Evolutionary conservation across 495 filamentous ascomycete genomes (phyloP), one percentile per base, ranked within the genome.

Genomic region (Aspergillus mulundensis): DNA sequence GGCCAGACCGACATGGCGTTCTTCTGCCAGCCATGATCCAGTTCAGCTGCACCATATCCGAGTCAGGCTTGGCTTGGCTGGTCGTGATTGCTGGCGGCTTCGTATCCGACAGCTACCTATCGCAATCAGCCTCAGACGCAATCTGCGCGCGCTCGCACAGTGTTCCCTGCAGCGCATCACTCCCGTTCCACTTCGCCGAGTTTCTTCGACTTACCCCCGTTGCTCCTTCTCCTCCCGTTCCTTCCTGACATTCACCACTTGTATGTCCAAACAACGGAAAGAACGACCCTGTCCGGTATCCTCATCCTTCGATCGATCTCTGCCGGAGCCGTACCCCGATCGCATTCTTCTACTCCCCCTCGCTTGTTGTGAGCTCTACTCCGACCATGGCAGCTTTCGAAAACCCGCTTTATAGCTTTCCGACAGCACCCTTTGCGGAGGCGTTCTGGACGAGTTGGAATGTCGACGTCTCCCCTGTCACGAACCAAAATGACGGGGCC

Each of bases 391-490:
- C 54, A 7, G 49, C 46, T 14, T 41, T 50, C 16, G 46, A 34
- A 10, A 34, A 50, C 3, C 45, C 36, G 1, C 20, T 34, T 1
- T 43, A 57, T 19, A 41, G 39, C 18, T 12, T 50, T 12, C 47
- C 46, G 1, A 21, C 46, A 4, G 23, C 46, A 16, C 14, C 40
- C 10, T 38, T 38, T 10, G 5, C 54, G 30, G 46, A 50, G 3
- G 16, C 36, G 12, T 21, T 57, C 14, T 57, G 54, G 54, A 38
- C 47, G 19, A 44, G 28, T 39, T 57, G 46, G 54, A 44, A 43
- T 24, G 7, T 24, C 2, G 40, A 36, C 7, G 15, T 5, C 19
- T 50, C 46, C 23, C 38, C 38, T 4, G 18, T 20, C 16, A 5
- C 39, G 21, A 20, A 7, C 28, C 46, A 57, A 1, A 16, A 25